These are phyloP conservation scores for Colletotrichum nymphaeae DNA, from an alignment of 2,329 filamentous ascomycete species.

Conservation along the genomic window DNA sequence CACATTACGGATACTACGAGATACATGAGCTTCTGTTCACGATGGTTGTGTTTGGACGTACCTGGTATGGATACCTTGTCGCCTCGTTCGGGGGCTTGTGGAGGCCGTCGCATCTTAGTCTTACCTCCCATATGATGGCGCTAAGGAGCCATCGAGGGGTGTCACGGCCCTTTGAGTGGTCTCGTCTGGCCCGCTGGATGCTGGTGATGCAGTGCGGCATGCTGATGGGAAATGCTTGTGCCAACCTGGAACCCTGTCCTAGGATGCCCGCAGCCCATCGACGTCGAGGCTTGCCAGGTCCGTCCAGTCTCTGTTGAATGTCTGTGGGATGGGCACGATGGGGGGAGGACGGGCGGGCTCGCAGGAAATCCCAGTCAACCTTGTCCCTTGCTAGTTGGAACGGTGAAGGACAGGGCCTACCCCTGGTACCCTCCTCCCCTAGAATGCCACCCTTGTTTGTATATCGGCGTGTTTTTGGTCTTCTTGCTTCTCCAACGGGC, in stretches of 20 bases:
- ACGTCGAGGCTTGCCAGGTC: neutral
- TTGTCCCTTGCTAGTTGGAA: slow-evolving; percentile 26
- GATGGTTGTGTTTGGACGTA: neutral
- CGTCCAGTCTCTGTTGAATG: neutral
- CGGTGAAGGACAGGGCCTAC: slow-evolving; percentile 20
- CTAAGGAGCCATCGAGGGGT: neutral
- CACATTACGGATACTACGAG: neutral
- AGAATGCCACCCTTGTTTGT: slow-evolving; percentile 23
- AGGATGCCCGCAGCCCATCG: neutral
- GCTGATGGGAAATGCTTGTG: slow-evolving; percentile 16
- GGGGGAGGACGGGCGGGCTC: neutral
- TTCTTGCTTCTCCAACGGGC: neutral
- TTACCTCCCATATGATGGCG: neutral
- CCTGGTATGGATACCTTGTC: neutral
- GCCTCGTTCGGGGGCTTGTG: neutral
- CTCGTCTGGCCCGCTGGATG: neutral
- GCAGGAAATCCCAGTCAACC: neutral
- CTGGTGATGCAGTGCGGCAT: neutral
- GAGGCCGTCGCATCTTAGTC: slow-evolving; percentile 9
- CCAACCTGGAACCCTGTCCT: slow-evolving; percentile 12
- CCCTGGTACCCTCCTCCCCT: slow-evolving; percentile 17
- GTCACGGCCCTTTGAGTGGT: slow-evolving; percentile 8
- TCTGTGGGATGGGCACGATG: neutral
- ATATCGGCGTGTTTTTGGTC: neutral
- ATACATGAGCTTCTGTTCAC: slow-evolving; percentile 4